These are phyloP conservation scores for Monosporascus sp. DNA, from an alignment of 2,329 filamentous ascomycete genomes.

Conservation along the genomic window DNA sequence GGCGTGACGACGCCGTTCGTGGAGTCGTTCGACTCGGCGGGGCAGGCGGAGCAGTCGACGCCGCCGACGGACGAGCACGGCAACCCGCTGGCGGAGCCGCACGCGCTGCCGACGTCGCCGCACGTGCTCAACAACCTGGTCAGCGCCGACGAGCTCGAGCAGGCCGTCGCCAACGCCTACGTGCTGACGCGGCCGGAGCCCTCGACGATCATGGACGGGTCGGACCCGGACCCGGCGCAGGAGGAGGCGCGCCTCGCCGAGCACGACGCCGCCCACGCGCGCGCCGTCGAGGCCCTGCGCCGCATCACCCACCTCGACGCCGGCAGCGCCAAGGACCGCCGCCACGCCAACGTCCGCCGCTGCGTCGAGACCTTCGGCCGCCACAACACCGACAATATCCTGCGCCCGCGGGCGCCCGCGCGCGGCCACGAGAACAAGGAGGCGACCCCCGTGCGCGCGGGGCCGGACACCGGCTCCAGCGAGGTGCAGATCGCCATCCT, in stretches of 20 bases:
- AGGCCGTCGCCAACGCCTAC: slow-evolving; percentile 63
- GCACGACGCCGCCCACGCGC: slow-evolving; percentile 56
- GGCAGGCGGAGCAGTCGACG: slow-evolving; percentile 36
- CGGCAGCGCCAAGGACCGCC: slow-evolving; percentile 70
- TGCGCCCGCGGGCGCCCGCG: slow-evolving; percentile 58
- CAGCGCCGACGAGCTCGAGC: slow-evolving; percentile 59
- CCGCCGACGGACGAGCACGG: slow-evolving; percentile 37
- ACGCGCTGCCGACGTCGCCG: slow-evolving; percentile 40
- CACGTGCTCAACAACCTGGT: slow-evolving; percentile 73
- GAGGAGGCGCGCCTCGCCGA: slow-evolving; percentile 29
- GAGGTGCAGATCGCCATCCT: slow-evolving; percentile 98
- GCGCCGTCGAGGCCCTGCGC: slow-evolving; percentile 68
- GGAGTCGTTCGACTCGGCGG: slow-evolving; percentile 69
- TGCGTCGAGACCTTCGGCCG: slow-evolving; percentile 86
- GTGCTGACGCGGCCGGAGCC: slow-evolving; percentile 57
- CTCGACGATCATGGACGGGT: slow-evolving; percentile 21
- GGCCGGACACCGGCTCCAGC: slow-evolving; percentile 87
- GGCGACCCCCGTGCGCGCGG: slow-evolving; percentile 54
- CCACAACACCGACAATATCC: slow-evolving; percentile 73
- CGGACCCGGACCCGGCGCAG: slow-evolving; percentile 33
- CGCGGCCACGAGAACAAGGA: slow-evolving; percentile 34
- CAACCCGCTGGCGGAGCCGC: slow-evolving; percentile 33
- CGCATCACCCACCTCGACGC: slow-evolving; percentile 77
- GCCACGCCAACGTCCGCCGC: slow-evolving; percentile 76
- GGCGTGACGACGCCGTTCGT: slow-evolving; percentile 79